A percentile compares a stretch with the other conserved stretches of the same genome.
Conservation (phyloP, 306 rosid genomes). For the Sphenostylis stenocarpa region DNA sequence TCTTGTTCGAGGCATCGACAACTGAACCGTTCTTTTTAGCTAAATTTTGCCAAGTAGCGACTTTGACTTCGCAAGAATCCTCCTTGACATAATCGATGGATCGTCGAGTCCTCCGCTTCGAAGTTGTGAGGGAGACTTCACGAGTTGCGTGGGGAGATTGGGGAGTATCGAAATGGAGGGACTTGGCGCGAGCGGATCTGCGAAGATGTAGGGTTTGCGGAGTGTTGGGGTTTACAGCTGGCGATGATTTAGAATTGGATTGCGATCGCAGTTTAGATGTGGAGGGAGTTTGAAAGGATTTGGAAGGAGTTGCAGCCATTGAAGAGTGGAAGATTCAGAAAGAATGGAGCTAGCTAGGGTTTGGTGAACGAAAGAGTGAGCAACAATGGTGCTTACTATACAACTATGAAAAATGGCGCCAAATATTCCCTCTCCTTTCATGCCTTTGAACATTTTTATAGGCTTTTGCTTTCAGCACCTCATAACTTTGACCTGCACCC, state of each 20-base stretch:
- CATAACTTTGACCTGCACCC: too few relatives aligned
- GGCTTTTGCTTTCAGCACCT: too few relatives aligned
- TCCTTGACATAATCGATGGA: slow-evolving; percentile 15
- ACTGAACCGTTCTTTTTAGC: not conserved
- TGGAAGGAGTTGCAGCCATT: slow-evolving; percentile 72
- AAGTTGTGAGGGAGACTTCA: slow-evolving; percentile 9
- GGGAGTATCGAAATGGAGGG: slow-evolving; percentile 34
- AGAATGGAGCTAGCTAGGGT: slow-evolving; percentile 28
- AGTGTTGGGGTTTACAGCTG: slow-evolving; percentile 47
- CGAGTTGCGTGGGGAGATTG: not conserved
- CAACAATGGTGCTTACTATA: not conserved
- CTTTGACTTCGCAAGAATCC: not conserved
- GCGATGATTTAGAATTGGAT: slow-evolving; percentile 34
- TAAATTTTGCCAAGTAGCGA: not conserved
- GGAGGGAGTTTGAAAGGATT: slow-evolving; percentile 41
- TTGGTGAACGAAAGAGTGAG: not conserved
- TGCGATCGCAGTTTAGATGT: slow-evolving; percentile 34
- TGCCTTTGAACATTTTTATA: slow-evolving; percentile 1
- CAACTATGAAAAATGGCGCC: slow-evolving; percentile 43
- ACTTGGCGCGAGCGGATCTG: slow-evolving; percentile 57
- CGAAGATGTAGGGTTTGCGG: slow-evolving; percentile 51
- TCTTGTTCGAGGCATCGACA: not conserved
- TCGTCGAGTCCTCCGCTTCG: slow-evolving; percentile 13
- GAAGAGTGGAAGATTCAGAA: not conserved
- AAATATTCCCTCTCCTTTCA: slow-evolving; percentile 43